Percentiles rank a stretch among this genome's conserved stretches.
Evolutionary conservation across 129 eudicot genomes (phyloP).

Genomic region (sunflower (Helianthus annuus)): HanXRQr2.0-SUNRISE NC_035449.2:131520349-131520848

Average conservation of each 20-base stretch:
- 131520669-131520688: background rate
- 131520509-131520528: conserved; percentile 55
- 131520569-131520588: background rate
- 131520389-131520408: conserved; percentile 89
- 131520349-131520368: background rate
- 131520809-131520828: background rate
- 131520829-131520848: background rate
- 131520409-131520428: conserved; percentile 65
- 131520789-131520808: background rate
- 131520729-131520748: background rate
- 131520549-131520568: background rate
- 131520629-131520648: background rate
- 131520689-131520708: background rate
- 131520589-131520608: background rate
- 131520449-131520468: conserved; percentile 63
- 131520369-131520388: conserved; percentile 14
- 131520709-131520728: background rate
- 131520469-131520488: conserved; percentile 98
- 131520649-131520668: background rate
- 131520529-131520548: conserved; percentile 38
- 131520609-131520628: background rate
- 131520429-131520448: conserved; percentile 72
- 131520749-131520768: background rate
- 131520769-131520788: background rate
- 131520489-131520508: conserved; percentile 70